Base-by-base conservation (phyloP, 129 eudicot genomes). In the Lactuca saligna region DNA sequence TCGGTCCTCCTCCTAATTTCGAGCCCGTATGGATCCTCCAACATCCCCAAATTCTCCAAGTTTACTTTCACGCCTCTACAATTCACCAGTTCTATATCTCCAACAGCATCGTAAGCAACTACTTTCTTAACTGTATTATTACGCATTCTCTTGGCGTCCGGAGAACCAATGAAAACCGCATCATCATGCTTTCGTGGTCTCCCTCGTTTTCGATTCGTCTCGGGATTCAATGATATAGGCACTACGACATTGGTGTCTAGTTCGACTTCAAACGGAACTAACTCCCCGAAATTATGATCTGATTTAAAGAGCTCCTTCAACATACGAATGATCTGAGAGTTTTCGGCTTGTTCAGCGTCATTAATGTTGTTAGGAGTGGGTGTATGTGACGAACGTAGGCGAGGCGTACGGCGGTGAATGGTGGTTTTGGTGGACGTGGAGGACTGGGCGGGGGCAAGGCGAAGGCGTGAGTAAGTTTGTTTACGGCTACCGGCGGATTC, bases 401-500 rank as follows among this genome's bases (percentile, higher is more conserved):
- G 88, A n/a, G 90, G 78, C 6, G 85, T 60, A 56, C 85, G 80
- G 64, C 83, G 77, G 75, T 75, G 82, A 16, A 71, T 44, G 68
- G 78, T 6, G 66, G 81, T 17, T 42, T 44, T 5, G 39, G 74
- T 20, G 41, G 83, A 71, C 16, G 72, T 4, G 63, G 78, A 42
- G 54, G 77, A 61, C 0, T 70, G 50, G 11, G 96, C 79, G 4
- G 89, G 95, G 39, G 90, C 91, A 33, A 86, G 91, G 25, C 96
- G 96, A 61, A 89, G 83, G 46, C 90, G 95, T 4, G 98, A 89
- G 79, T 80, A 93, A 7, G 98, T 93, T 31, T 93, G 98, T 56
- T 87, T 86, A 3, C 96, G 85, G 55, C 92, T 82, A 3, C 90
- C 96, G 66, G 92, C 95, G 70, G 98, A 89, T 57, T 93, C 96